Evolutionary conservation across 495 filamentous ascomycete genomes (phyloP).

Genomic region (Penicillium coprophilum): DNA sequence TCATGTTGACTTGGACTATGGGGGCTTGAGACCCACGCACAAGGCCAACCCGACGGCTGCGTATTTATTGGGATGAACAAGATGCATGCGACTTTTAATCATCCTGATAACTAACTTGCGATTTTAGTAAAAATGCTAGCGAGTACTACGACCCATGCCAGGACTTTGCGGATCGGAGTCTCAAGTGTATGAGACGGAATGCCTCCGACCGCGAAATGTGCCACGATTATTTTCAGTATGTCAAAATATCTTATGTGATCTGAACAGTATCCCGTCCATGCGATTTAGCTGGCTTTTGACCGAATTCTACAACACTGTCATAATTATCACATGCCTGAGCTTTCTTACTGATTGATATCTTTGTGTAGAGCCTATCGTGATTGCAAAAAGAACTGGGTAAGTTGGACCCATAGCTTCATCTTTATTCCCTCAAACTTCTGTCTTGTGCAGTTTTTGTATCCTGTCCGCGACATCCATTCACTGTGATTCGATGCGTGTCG

Average conservation of each 20-base stretch:
- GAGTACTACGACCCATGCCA: conserved; percentile 94
- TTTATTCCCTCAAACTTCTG: background rate
- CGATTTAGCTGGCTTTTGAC: conserved; percentile 10
- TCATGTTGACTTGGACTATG: background rate
- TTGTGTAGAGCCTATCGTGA: conserved; percentile 78
- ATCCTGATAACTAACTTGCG: conserved; percentile 15
- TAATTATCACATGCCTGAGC: background rate
- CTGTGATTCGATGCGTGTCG: background rate
- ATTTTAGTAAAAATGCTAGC: conserved; percentile 70
- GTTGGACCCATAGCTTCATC: conserved; percentile 25
- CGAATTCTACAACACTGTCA: background rate
- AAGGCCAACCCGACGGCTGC: background rate
- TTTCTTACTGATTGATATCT: conserved; percentile 3
- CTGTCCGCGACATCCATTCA: background rate
- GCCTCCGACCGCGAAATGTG: conserved; percentile 83
- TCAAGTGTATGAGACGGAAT: conserved; percentile 85
- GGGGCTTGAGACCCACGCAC: background rate
- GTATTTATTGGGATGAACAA: background rate
- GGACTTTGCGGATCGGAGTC: conserved; percentile 82
- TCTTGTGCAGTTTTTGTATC: too few relatives aligned
- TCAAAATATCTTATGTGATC: background rate
- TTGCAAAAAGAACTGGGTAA: conserved; percentile 92
- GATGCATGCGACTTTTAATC: background rate
- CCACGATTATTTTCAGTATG: conserved; percentile 86
- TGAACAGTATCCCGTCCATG: background rate